phyloP scores from a whole-genome alignment of 208 protist species.

The Trypanosoma brucei region DNA sequence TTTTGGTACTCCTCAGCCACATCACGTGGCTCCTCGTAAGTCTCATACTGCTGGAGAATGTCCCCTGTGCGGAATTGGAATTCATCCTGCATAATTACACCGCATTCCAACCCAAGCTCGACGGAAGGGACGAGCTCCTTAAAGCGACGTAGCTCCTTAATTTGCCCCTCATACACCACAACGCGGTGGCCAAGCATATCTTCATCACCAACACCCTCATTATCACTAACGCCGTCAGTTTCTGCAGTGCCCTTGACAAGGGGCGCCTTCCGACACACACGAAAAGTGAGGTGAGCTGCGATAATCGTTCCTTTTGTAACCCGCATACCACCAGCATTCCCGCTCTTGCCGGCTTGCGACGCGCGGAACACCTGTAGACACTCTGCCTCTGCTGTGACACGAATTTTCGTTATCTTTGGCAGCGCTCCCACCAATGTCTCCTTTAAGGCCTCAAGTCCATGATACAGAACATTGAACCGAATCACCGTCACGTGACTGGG shows the following conservation, averaged over 20 bases:
- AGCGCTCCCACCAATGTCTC: constrained; percentile 60
- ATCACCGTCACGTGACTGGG: constrained; percentile 68
- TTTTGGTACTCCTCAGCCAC: constrained; percentile 76
- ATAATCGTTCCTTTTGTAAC: constrained; percentile 77
- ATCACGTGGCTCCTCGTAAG: constrained; percentile 72
- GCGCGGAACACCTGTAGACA: constrained; percentile 79
- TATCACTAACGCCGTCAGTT: background rate
- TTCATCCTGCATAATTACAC: constrained; percentile 85
- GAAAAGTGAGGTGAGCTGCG: constrained; percentile 50
- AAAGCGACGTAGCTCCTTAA: constrained; percentile 87
- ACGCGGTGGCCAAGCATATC: constrained; percentile 4
- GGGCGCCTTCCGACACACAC: constrained; percentile 56
- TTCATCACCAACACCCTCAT: constrained; percentile 24
- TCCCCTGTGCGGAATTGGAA: constrained; percentile 79
- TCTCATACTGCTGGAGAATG: constrained; percentile 70
- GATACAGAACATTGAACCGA: constrained; percentile 83
- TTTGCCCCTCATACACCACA: constrained; percentile 77
- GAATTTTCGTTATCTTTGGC: constrained; percentile 62
- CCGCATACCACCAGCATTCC: constrained; percentile 82
- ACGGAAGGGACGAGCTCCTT: constrained; percentile 85
- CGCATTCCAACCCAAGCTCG: constrained; percentile 84
- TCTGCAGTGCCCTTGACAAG: constrained; percentile 14
- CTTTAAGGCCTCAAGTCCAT: constrained; percentile 85
- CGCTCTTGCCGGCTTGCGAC: constrained; percentile 73
- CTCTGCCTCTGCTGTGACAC: constrained; percentile 66